A percentile compares a stretch with the other conserved stretches of the same genome.
phyloP scores from a whole-genome alignment of 306 rosid genomes.

The apple (Malus domestica) region DNA sequence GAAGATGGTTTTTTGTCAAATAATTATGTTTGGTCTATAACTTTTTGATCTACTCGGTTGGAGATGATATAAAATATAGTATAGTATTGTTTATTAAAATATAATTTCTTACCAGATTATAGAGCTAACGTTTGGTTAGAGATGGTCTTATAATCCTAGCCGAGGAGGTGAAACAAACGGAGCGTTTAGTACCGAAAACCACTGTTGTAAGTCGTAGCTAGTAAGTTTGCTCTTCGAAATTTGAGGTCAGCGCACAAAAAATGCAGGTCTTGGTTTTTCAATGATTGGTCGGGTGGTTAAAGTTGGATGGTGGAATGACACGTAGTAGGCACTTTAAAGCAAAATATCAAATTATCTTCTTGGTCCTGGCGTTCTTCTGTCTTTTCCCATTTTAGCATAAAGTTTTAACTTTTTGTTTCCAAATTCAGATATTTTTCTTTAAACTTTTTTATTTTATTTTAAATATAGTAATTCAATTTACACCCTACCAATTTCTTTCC shows the following conservation, averaged over 20 bases:
- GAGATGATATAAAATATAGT: too few relatives aligned
- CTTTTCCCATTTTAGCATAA: neutral
- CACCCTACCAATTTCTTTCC: too few relatives aligned
- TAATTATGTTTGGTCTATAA: too few relatives aligned
- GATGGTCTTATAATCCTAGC: too few relatives aligned
- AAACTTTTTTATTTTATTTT: neutral
- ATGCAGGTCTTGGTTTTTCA: neutral
- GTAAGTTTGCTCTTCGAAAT: neutral
- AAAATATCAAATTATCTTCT: neutral
- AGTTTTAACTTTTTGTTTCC: neutral
- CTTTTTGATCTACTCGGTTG: rapidly evolving
- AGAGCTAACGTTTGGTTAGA: too few relatives aligned
- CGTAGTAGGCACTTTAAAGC: too few relatives aligned
- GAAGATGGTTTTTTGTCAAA: too few relatives aligned
- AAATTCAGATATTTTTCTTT: neutral
- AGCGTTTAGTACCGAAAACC: too few relatives aligned
- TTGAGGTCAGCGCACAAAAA: neutral
- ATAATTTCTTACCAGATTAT: too few relatives aligned
- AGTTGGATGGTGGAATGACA: neutral
- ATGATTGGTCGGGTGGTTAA: neutral
- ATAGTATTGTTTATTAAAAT: rapidly evolving
- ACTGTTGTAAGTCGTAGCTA: too few relatives aligned
- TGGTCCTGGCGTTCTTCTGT: neutral
- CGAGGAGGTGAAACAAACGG: too few relatives aligned
- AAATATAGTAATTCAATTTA: too few relatives aligned